Evolutionary conservation across 1,139 yeast genomes (phyloP).

Genomic region (Meyerozyma sp.): DNA sequence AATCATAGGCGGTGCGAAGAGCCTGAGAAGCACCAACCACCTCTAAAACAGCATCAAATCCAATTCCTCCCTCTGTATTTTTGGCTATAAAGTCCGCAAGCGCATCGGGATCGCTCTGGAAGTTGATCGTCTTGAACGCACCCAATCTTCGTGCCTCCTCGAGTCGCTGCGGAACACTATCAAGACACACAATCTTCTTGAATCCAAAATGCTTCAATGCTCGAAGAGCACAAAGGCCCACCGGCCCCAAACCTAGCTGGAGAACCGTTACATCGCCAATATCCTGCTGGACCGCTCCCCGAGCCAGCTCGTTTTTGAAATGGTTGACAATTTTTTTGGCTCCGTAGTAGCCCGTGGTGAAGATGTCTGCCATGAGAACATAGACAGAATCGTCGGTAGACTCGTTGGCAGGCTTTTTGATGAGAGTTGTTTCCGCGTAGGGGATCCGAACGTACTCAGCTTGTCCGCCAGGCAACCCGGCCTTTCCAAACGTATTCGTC

Average conservation of each 20-base stretch:
- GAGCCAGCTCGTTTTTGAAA: constrained; percentile 18
- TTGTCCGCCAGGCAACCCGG: constrained; percentile 53
- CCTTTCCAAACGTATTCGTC: constrained; percentile 52
- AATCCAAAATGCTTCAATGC: constrained; percentile 45
- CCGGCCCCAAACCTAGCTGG: constrained; percentile 64
- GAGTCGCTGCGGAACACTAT: constrained; percentile 44
- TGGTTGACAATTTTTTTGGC: constrained; percentile 44
- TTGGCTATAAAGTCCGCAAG: constrained; percentile 18
- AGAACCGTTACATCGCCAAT: constrained; percentile 35
- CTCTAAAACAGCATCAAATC: constrained; percentile 56
- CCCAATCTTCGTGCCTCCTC: constrained; percentile 43
- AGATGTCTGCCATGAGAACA: constrained; percentile 61
- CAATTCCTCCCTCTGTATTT: constrained; percentile 28
- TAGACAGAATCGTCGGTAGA: constrained; percentile 38
- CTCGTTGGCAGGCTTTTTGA: constrained; percentile 30
- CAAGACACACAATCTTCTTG: constrained; percentile 44
- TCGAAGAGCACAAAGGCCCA: constrained; percentile 52
- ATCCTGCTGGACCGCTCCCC: constrained; percentile 9
- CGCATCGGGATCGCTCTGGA: constrained; percentile 29
- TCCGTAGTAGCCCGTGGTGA: constrained; percentile 62
- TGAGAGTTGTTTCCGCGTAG: constrained; percentile 46
- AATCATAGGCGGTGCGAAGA: constrained; percentile 44
- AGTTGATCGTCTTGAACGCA: constrained; percentile 36
- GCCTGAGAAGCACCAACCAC: constrained; percentile 54
- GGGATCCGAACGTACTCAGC: constrained; percentile 59